phyloP scores from a whole-genome alignment of 768 basidiomycete species.

The Pleurotus sapidus region DNA sequence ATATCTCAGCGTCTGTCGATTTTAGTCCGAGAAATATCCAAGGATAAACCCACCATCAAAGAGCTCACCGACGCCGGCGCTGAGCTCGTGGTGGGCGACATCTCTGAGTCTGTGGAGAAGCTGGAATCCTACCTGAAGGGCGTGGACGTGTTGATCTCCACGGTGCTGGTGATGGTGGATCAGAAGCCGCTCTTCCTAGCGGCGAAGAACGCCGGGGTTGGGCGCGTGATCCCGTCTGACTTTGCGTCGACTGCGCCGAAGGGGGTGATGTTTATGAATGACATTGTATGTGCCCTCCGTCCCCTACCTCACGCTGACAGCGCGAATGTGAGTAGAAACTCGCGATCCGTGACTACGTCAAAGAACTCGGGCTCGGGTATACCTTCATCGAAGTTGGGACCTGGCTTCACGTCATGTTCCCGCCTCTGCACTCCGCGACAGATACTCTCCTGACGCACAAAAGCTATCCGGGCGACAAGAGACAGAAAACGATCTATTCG shows the following conservation, averaged over 20 bases:
- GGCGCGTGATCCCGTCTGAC: conserved; percentile 3
- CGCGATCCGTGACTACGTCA: not conserved
- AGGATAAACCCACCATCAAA: not conserved
- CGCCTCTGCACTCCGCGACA: not conserved
- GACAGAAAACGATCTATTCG: not conserved
- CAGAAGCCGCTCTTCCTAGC: not conserved
- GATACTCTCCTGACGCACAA: not conserved
- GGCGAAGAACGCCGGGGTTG: not conserved
- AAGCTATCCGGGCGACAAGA: not conserved
- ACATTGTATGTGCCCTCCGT: not conserved
- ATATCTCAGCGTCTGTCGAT: not conserved
- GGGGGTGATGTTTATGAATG: not conserved
- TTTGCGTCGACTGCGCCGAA: not conserved
- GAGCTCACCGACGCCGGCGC: conserved; percentile 1
- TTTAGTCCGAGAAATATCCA: not conserved
- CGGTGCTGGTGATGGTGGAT: not conserved
- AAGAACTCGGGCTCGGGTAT: not conserved
- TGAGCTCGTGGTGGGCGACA: not conserved
- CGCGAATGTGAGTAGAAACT: not conserved
- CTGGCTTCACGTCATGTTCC: not conserved
- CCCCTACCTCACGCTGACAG: not conserved
- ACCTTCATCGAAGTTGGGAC: not conserved
- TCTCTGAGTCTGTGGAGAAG: not conserved
- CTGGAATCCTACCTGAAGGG: not conserved
- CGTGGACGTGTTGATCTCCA: conserved; percentile 1